Evolutionary conservation across 768 basidiomycete species (phyloP).

Genomic region (Naganishia onofrii): DNA sequence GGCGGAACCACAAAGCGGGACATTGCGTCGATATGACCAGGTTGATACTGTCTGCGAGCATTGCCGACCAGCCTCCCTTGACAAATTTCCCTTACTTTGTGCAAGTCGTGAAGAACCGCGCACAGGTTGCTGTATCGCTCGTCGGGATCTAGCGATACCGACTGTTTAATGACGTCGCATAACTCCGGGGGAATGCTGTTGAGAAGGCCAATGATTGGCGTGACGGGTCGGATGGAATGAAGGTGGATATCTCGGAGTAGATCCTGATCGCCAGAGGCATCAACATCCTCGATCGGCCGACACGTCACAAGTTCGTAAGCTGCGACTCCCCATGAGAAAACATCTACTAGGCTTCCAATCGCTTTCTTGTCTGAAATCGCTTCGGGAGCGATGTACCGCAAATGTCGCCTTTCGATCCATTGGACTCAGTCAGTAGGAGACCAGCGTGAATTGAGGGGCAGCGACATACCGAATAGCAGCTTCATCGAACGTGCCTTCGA

Average conservation of each 20-base stretch:
- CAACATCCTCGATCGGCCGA: slow-evolving; percentile 33
- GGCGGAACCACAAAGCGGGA: slow-evolving; percentile 16
- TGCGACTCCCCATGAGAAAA: slow-evolving; percentile 43
- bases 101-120: slow-evolving; percentile 42
- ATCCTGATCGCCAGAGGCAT: slow-evolving; percentile 30
- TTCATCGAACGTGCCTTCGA: slow-evolving; percentile 24
- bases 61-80: slow-evolving; percentile 24
- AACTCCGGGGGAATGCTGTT: slow-evolving; percentile 33
- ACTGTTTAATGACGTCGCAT: slow-evolving; percentile 40
- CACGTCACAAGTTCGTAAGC: slow-evolving; percentile 44
- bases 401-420: slow-evolving; percentile 14
- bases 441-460: no score
- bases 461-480: slow-evolving; percentile 17
- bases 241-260: slow-evolving; percentile 41
- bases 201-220: slow-evolving; percentile 23
- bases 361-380: slow-evolving; percentile 27
- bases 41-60: slow-evolving; percentile 21
- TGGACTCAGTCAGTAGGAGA: background rate
- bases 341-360: slow-evolving; percentile 32
- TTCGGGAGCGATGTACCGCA: slow-evolving; percentile 42
- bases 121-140: slow-evolving; percentile 42
- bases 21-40: slow-evolving; percentile 19
- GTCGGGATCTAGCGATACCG: slow-evolving; percentile 36
- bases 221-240: slow-evolving; percentile 31
- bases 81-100: slow-evolving; percentile 33